These are phyloP conservation scores for Fusarium miscanthi DNA, from an alignment of 2,329 filamentous ascomycete species.

Conservation along the genomic window DNA sequence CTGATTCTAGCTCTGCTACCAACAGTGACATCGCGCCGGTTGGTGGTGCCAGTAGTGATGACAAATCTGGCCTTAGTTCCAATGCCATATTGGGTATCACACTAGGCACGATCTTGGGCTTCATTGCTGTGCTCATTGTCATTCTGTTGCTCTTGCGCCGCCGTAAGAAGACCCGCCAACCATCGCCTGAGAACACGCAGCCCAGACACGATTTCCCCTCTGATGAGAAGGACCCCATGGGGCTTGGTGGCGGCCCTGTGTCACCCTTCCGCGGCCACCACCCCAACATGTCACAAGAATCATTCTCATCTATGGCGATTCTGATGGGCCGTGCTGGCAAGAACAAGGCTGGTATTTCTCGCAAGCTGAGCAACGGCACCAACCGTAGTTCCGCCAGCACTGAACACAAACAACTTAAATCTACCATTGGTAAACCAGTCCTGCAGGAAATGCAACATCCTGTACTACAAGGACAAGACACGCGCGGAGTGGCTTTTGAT, in stretches of 20 bases:
- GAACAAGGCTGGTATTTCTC: slow-evolving; percentile 56
- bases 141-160: slow-evolving; percentile 70
- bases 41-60: slow-evolving; percentile 39
- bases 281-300: slow-evolving; percentile 64
- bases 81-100: slow-evolving; percentile 81
- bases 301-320: slow-evolving; percentile 73
- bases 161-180: slow-evolving; percentile 59
- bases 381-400: slow-evolving; percentile 61
- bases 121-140: slow-evolving; percentile 75
- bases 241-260: slow-evolving; percentile 58
- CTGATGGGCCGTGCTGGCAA: slow-evolving; percentile 70
- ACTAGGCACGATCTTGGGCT: slow-evolving; percentile 81
- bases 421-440: slow-evolving; percentile 70
- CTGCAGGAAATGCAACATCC: slow-evolving; percentile 55
- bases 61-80: slow-evolving; percentile 52
- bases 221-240: slow-evolving; percentile 69
- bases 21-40: slow-evolving; percentile 43
- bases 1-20: slow-evolving; percentile 41
- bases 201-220: slow-evolving; percentile 54
- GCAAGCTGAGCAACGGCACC: slow-evolving; percentile 68
- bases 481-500: slow-evolving; percentile 56
- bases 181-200: slow-evolving; percentile 56
- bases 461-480: slow-evolving; percentile 52
- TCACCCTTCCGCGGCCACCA: slow-evolving; percentile 63
- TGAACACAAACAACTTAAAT: slow-evolving; percentile 72